Conservation (phyloP, 257 asterid genomes). For the Fraxinus cuspidata region DNA sequence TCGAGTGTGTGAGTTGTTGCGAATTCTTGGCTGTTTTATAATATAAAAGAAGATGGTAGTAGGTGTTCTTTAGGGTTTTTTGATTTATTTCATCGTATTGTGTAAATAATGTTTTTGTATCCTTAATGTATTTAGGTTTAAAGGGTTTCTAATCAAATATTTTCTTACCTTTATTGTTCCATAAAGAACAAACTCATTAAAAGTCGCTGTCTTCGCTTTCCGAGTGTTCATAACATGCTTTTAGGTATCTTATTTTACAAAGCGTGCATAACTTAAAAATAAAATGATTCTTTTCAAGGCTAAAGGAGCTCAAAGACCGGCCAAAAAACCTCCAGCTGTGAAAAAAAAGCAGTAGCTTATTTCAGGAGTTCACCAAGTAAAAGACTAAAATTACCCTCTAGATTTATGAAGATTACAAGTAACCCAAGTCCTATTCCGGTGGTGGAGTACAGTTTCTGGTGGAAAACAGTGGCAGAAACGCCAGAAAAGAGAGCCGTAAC, state of each 20-base stretch:
- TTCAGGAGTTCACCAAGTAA: background rate
- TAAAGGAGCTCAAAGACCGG: too few species aligned
- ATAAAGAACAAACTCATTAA: background rate
- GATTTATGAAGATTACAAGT: background rate
- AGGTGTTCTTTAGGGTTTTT: too few species aligned
- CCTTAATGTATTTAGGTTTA: background rate
- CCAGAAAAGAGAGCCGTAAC: too few species aligned
- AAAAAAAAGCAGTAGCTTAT: background rate
- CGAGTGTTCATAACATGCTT: background rate
- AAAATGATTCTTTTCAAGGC: too few species aligned
- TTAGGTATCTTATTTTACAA: background rate
- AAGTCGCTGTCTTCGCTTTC: background rate
- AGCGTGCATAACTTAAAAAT: background rate
- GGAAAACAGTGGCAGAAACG: too few species aligned
- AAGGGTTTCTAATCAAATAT: background rate
- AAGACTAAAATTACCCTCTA: background rate
- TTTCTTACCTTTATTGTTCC: background rate
- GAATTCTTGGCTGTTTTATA: too few species aligned
- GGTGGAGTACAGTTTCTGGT: background rate
- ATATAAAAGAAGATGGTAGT: too few species aligned
- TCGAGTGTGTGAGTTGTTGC: background rate
- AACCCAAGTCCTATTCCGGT: background rate
- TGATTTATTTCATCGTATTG: background rate
- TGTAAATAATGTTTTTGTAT: background rate
- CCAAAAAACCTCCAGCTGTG: background rate